Evolutionary conservation across 192 early-diverging fungal species (phyloP), one percentile per base, ranked within the genome.

Genomic region (Glomus cerebriforme): DNA sequence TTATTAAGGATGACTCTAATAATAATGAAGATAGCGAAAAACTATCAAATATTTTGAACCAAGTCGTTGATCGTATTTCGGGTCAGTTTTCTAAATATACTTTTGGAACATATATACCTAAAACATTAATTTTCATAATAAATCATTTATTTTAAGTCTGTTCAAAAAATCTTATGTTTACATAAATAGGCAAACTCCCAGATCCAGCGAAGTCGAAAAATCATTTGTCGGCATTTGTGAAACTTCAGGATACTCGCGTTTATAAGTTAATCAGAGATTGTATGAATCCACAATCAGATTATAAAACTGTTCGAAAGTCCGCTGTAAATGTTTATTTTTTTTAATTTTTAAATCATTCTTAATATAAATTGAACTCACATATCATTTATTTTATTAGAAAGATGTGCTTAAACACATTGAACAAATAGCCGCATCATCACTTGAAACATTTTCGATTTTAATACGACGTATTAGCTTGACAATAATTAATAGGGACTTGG

Each of bases 401-500:
- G 92, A 95, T 66, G 80, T 93, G 2, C 67, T 92, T 22, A 88
- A 92, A 66, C 82, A 86, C 10, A 83, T 97, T 12, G 91, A 93
- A 27, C 83, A 86, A 27, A 79, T 92, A n/a, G 78, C 90, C 0
- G 83, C 91, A 22, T 84, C 82, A 13, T 74, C 89, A 22, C 73
- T 89, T 34, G 96, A 97, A 59, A 89, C 92, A 1, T 94, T 96
- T 29, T 83, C 87, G 2, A 81, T 92, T 19, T 83, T 97, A 27
- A 86, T 98, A 63, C 90, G 94, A 35, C 87, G 93, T 10, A 90
- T 95, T 15, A 90, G 91, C 10, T 81, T 96, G 49, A 91, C 90
- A 9, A 84, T 95, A 8, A 81, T 97, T 67, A 93, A 96, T 78
- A 91, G 90, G 60, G 89, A 87, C 67, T 77, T 87, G 45, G 85